Percentiles rank a stretch among this genome's conserved stretches.
Conservation (phyloP, 2,329 filamentous ascomycete genomes). For the Xylaria sp. region DNA sequence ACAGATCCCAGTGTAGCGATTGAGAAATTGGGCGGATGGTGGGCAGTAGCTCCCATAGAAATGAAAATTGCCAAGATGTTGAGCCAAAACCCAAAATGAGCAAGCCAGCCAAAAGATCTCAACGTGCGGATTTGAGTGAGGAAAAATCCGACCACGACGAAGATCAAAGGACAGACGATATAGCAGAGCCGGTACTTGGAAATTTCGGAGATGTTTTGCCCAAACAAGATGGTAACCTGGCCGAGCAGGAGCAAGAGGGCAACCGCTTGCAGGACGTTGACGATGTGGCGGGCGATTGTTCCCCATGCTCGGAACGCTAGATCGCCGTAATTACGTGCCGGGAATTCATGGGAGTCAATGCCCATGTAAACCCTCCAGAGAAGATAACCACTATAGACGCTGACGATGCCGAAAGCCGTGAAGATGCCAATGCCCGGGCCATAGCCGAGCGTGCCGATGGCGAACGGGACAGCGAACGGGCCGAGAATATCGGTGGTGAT, state of each 20-base stretch:
- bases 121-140: slow-evolving; percentile 67
- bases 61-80: slow-evolving; percentile 35
- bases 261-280: slow-evolving; percentile 61
- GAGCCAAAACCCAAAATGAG: slow-evolving; percentile 60
- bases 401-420: slow-evolving; percentile 57
- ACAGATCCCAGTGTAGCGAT: slow-evolving; percentile 34
- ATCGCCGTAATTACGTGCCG: slow-evolving; percentile 60
- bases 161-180: slow-evolving; percentile 62
- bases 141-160: slow-evolving; percentile 61
- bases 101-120: slow-evolving; percentile 64
- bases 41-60: slow-evolving; percentile 36
- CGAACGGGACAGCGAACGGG: slow-evolving; percentile 54
- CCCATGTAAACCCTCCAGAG: slow-evolving; percentile 59
- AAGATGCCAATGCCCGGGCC: slow-evolving; percentile 59
- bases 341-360: slow-evolving; percentile 60
- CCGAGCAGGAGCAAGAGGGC: slow-evolving; percentile 29
- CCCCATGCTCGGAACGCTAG: slow-evolving; percentile 61
- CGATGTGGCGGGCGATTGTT: slow-evolving; percentile 55
- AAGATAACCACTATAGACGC: slow-evolving; percentile 58
- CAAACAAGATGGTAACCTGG: slow-evolving; percentile 33
- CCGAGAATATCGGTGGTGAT: slow-evolving; percentile 62
- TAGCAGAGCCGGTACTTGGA: slow-evolving; percentile 63
- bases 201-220: slow-evolving; percentile 61
- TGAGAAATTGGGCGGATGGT: slow-evolving; percentile 34
- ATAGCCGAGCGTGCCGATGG: slow-evolving; percentile 48